Base-by-base conservation (phyloP, 768 basidiomycete species). In the Macrocybe gigantea region DNA sequence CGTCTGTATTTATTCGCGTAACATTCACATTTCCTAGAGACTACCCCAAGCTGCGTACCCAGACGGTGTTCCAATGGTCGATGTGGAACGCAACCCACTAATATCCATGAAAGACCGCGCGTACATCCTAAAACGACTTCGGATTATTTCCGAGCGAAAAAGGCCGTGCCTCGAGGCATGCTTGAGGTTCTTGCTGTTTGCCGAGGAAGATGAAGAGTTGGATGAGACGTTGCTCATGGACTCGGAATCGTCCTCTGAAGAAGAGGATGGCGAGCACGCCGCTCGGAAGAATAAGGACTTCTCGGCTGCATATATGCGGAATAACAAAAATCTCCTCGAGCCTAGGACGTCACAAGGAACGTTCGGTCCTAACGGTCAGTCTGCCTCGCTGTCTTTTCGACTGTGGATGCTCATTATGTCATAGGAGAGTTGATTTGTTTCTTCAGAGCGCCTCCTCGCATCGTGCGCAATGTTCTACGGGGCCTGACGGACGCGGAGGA, bases 361-460 rank as follows among this genome's bases (percentile, higher is more conserved):
- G 0, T 95, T 94, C 69, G 88, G 92, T 1, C 88, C 88, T 0
- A 90, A 91, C 59, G 93, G 93, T 91, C 49, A 40, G 72, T 59
- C 3, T 7, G 37, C 34, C 9, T n/a, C 36, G 22, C 34, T 13
- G 22, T 47, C 33, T 12, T 33, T 32, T 22, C 3, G 2, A 12
- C n/a, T 38, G 11, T 48, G 45, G 39, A n/a, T 45, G 7, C 37
- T 35, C 5, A 38, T 6, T 38, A 41, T 41, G 53, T 41, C 11
- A 38, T 53, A 94, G 93, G 91, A 42, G 84, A 93, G 68, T 69
- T 95, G 1, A 79, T 94, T 0, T 90, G 84, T 60, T 93, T 95
- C 68, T 93, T 88, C 68, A 78, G 84, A 39, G 79, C 83, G 3
- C 82, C 86, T 2, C 83, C 82, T 13, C 78, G 85, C 11, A 77